phyloP scores from a whole-genome alignment of 805 yeast species.

The Myxozyma sirexii region DNA sequence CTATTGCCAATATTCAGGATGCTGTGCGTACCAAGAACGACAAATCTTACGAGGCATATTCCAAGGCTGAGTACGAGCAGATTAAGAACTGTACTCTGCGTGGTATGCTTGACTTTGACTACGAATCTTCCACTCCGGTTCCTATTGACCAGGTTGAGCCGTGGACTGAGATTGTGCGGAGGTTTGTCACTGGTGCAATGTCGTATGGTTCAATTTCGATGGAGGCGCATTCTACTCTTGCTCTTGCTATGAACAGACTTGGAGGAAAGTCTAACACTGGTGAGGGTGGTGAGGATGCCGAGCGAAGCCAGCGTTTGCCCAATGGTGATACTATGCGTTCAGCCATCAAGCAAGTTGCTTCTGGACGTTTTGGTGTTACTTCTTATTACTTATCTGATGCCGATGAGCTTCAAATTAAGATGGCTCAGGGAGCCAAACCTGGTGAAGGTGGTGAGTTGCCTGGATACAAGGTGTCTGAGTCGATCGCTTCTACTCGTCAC shows the following conservation, averaged over 20 bases:
- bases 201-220: slow-evolving; percentile 97
- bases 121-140: slow-evolving; percentile 65
- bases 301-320: slow-evolving; percentile 73
- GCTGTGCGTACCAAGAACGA: slow-evolving; percentile 98
- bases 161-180: slow-evolving; percentile 97
- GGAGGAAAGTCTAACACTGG: slow-evolving; percentile 99
- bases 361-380: slow-evolving; percentile 98
- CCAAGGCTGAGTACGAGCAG: slow-evolving; percentile 88
- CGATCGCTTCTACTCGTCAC: slow-evolving; percentile 93
- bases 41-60: slow-evolving; percentile 85
- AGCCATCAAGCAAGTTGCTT: slow-evolving; percentile 97
- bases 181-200: slow-evolving; percentile 99
- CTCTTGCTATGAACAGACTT: slow-evolving; percentile 96
- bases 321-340: slow-evolving; percentile 98
- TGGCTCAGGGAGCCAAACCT: slow-evolving; percentile 99
- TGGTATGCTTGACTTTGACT: slow-evolving; percentile 91
- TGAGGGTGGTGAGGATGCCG: slow-evolving; percentile 99
- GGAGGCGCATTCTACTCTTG: slow-evolving; percentile 97
- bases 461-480: slow-evolving; percentile 84
- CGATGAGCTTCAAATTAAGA: slow-evolving; percentile 95
- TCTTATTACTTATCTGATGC: slow-evolving; percentile 93
- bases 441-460: slow-evolving; percentile 99
- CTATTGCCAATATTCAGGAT: slow-evolving; percentile 93
- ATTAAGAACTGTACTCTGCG: slow-evolving; percentile 90
- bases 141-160: slow-evolving; percentile 99